Base-by-base conservation (phyloP, 169 alveolate species). In the Eimeria sp. region DNA sequence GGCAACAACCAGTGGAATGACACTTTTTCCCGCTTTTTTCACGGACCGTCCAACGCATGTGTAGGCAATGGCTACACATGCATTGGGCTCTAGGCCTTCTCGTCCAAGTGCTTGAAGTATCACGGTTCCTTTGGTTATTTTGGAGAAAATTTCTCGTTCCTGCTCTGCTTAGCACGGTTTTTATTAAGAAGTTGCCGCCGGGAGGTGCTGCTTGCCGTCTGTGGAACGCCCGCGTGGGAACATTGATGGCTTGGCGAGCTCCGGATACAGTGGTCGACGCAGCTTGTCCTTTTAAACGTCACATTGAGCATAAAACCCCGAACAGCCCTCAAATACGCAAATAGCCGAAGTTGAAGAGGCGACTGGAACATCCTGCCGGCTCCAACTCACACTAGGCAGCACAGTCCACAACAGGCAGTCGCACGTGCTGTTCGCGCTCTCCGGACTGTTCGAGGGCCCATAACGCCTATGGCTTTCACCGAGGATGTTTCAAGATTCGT, bases 1-100 rank as follows among this genome's bases (percentile, higher is more conserved):
- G 25, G 34, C 65, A 78, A 47, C 58, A 25, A 78, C 10, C 10
- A 16, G 16, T 49, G 16, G 75, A 54, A 27, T 63, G 25, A 51
- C 9, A 27, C 54, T 49, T 14, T 30, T 83, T 34, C 57, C 27
- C 57, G 18, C 9, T 18, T 4, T 83, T 83, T 40, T 11, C 75
- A 14, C 57, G 18, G 43, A 83, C 54, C 51, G 45, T 34, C 75
- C 91, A 43, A 25, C 91, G 75, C 91, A 57, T 83, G 88, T 78
- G 88, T 57, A 57, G 75, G 91, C 91, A 83, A 75, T 57, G 57
- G 91, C 91, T 57, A 27, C 82, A 72, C 82, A 72, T 72, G 82
- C 82, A 54, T 72, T 16, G 75, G 65, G 75, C 91, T 83, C 91
- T 49, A 51, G 73, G 22, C 75, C 73, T 49, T 27, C 91, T 58